Conservation (phyloP, 495 filamentous ascomycete species). For the Xanthoparmelia taractica region DNA sequence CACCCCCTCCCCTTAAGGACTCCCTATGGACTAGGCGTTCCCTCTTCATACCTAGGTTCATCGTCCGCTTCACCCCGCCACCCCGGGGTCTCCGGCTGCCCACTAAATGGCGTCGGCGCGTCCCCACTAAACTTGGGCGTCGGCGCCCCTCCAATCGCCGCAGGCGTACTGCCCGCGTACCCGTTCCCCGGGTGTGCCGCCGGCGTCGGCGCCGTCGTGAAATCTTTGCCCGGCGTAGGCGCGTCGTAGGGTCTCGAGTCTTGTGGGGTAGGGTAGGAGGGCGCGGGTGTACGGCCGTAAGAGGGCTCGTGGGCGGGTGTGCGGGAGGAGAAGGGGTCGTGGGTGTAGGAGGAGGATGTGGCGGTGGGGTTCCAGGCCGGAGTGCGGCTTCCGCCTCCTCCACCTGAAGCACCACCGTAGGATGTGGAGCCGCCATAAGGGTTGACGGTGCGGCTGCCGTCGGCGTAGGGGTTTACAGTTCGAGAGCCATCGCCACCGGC, state of each 20-base stretch:
- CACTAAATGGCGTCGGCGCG: constrained; percentile 72
- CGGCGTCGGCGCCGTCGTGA: constrained; percentile 48
- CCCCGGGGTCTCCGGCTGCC: constrained; percentile 57
- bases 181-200: constrained; percentile 15
- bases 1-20: background rate
- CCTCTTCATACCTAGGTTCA: constrained; percentile 50
- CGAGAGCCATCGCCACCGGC: constrained; percentile 49
- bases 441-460: constrained; percentile 61
- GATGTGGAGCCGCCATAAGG: constrained; percentile 43
- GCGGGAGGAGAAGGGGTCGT: constrained; percentile 34
- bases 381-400: constrained; percentile 34
- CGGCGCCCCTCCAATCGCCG: constrained; percentile 65
- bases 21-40: constrained; percentile 38
- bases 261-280: constrained; percentile 62
- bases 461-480: constrained; percentile 65
- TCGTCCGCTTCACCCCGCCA: constrained; percentile 46
- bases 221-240: constrained; percentile 64
- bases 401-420: constrained; percentile 32
- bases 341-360: constrained; percentile 29
- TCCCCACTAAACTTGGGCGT: constrained; percentile 59
- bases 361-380: constrained; percentile 44
- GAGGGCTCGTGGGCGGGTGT: constrained; percentile 50
- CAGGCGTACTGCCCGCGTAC: constrained; percentile 51
- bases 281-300: constrained; percentile 41
- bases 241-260: constrained; percentile 50